phyloP scores from a whole-genome alignment of 768 basidiomycete genomes.

The Lactifluus subvellereus region DNA sequence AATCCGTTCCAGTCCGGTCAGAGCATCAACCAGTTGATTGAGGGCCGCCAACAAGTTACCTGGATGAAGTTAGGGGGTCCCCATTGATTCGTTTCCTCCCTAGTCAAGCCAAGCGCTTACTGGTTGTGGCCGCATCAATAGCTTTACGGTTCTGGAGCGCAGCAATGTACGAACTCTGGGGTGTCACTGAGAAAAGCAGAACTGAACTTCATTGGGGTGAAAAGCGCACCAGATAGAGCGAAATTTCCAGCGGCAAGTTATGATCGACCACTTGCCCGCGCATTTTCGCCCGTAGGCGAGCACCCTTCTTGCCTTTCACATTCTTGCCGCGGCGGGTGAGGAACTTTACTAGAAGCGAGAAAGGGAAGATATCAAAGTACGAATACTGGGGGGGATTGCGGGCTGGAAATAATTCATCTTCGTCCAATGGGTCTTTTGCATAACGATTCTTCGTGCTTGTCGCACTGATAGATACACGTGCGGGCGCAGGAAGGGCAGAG shows the following conservation, averaged over 20 bases:
- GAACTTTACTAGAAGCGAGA: conserved; percentile 49
- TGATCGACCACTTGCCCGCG: conserved; percentile 40
- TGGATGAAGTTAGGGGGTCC: conserved; percentile 26
- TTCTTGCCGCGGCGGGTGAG: conserved; percentile 44
- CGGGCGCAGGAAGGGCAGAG: conserved; percentile 11
- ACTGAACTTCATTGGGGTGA: not conserved
- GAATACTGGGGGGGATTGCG: conserved; percentile 53
- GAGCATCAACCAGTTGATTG: conserved; percentile 53
- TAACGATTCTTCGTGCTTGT: not conserved
- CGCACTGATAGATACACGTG: conserved; percentile 8
- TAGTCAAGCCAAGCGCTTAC: conserved; percentile 35
- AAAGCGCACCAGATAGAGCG: conserved; percentile 53
- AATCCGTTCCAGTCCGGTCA: conserved; percentile 67
- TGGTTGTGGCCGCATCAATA: conserved; percentile 54
- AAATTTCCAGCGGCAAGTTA: conserved; percentile 65
- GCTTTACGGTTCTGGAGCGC: conserved; percentile 51
- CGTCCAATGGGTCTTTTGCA: conserved; percentile 26
- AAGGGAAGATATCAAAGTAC: conserved; percentile 62
- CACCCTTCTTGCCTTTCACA: conserved; percentile 59
- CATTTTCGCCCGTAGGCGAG: conserved; percentile 47
- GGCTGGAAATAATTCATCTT: conserved; percentile 47
- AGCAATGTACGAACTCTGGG: conserved; percentile 59
- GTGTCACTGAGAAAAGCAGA: conserved; percentile 13
- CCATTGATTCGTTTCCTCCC: not conserved
- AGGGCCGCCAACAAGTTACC: conserved; percentile 44